Conservation (phyloP, 148 eudicot genomes). For the Tetragonia tetragonoides region DNA sequence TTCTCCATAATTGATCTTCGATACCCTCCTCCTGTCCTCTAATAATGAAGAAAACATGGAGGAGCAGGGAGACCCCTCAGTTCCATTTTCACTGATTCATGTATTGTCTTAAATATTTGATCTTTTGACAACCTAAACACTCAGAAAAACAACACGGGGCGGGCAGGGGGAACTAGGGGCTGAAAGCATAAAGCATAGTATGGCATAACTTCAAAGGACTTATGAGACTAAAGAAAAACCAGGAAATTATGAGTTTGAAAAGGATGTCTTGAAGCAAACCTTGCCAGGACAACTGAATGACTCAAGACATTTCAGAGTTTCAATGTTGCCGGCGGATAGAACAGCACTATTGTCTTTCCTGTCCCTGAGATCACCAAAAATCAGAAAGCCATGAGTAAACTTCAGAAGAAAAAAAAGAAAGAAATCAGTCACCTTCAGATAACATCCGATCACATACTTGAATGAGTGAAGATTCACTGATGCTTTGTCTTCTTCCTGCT, state of each 20-base stretch:
- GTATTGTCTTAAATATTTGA: not conserved
- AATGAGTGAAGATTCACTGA: conserved; percentile 72
- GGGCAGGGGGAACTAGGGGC: not conserved
- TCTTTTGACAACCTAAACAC: no score
- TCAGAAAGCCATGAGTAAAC: conserved; percentile 6
- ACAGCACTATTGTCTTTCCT: conserved; percentile 24
- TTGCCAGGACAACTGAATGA: conserved; percentile 38
- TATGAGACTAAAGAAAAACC: conserved; percentile 1
- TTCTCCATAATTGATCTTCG: not conserved
- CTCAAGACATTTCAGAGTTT: conserved; percentile 48
- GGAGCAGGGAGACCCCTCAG: not conserved
- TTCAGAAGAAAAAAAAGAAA: not conserved
- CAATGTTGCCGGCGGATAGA: conserved; percentile 36
- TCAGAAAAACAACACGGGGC: not conserved
- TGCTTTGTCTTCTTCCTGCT: conserved; percentile 79
- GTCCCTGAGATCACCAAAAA: conserved; percentile 28
- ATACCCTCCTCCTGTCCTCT: not conserved
- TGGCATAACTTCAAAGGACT: not conserved
- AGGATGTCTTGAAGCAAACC: conserved; percentile 33
- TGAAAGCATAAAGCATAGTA: not conserved
- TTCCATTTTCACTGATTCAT: not conserved
- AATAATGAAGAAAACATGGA: not conserved
- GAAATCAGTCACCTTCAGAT: not conserved
- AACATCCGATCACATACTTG: conserved; percentile 37
- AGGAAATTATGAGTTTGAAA: not conserved